Evolutionary conservation across 805 yeast genomes (phyloP).

Genomic region (Ogataea thermomethanolica): DNA sequence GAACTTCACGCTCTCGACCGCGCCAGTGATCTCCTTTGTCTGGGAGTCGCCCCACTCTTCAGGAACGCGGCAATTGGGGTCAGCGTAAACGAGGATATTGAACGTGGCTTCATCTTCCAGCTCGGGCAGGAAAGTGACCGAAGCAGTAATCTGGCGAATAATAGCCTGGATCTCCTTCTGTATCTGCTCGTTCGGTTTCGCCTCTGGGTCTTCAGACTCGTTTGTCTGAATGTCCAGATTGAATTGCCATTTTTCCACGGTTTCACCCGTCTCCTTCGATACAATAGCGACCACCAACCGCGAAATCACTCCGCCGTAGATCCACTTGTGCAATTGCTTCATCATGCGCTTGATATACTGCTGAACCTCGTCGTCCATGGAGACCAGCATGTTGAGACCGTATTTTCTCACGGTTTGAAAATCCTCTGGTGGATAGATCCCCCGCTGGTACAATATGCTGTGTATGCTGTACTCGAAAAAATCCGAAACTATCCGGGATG

Average conservation of each 20-base stretch:
- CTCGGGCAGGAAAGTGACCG: slow-evolving; percentile 80
- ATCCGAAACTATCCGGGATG: slow-evolving; percentile 75
- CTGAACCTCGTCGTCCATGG: slow-evolving; percentile 73
- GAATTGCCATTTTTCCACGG: slow-evolving; percentile 86
- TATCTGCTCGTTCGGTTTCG: slow-evolving; percentile 43
- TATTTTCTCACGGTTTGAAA: slow-evolving; percentile 75
- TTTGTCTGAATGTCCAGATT: slow-evolving; percentile 43
- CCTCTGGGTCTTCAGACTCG: slow-evolving; percentile 9
- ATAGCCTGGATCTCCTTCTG: slow-evolving; percentile 81
- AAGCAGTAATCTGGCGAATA: slow-evolving; percentile 83
- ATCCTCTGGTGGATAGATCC: slow-evolving; percentile 85
- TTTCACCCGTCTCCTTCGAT: slow-evolving; percentile 60
- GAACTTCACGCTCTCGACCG: slow-evolving; percentile 65
- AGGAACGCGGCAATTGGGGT: slow-evolving; percentile 64
- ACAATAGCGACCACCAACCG: slow-evolving; percentile 72
- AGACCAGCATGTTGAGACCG: slow-evolving; percentile 69
- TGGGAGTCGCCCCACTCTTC: slow-evolving; percentile 80
- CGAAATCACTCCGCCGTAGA: slow-evolving; percentile 62
- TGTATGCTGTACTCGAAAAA: slow-evolving; percentile 81
- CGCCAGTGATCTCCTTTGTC: slow-evolving; percentile 46
- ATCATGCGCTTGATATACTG: slow-evolving; percentile 64
- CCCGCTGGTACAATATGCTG: slow-evolving; percentile 81
- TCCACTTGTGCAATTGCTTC: slow-evolving; percentile 71
- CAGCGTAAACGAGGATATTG: slow-evolving; percentile 80
- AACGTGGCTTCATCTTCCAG: slow-evolving; percentile 66